Evolutionary conservation across 1,284 basidiomycete genomes (phyloP), one percentile per base, ranked within the genome.

Genomic region (Microbotryum silenes-acaulis): DNA sequence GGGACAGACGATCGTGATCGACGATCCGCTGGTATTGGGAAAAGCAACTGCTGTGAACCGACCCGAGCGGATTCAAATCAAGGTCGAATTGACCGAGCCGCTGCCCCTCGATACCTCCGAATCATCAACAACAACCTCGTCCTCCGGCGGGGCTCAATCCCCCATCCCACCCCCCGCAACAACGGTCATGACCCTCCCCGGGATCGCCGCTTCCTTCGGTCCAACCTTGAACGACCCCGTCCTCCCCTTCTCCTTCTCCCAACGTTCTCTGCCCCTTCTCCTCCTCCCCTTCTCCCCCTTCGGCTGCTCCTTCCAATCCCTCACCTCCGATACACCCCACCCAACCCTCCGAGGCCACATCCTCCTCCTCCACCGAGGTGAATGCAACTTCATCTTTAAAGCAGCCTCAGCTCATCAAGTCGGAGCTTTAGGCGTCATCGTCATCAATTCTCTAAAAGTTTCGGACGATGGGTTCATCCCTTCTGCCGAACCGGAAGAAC

Each of bases 321-420:
- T 25, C 14, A 21, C 21, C n/a, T 7, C 25, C 9, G 33, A 51
- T 23, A 21, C 42, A 31, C 8, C 20, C 51, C 27, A 10, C 45
- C 4, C 52, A 51, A 4, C 4, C n/a, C 9, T 60, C 51, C 33
- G 54, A 7, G 56, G 56, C 9, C 50, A 56, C 16, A 42, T 71
- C 27, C 46, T 70, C 45, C 55, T 72, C 18, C 50, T 67, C 2
- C 66, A 51, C 2, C 61, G 72, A 1, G 72, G 72, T 3, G 33
- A 31, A 8, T 73, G 72, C 52, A 69, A 67, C 4, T 72, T 73
- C 56, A 65, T 62, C 3, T 48, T 57, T 10, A 73, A 73, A 44
- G 57, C 66, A 20, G 52, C 64, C 49, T 16, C 58, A 14, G 72
- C 72, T 3, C 63, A 65, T 1, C 56, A 59, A 37, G 64, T 63